Percentiles rank a stretch among this genome's conserved stretches.
These are phyloP conservation scores for Pascua sp. DNA, from an alignment of 1,284 basidiomycete genomes.

Conservation along the genomic window DNA sequence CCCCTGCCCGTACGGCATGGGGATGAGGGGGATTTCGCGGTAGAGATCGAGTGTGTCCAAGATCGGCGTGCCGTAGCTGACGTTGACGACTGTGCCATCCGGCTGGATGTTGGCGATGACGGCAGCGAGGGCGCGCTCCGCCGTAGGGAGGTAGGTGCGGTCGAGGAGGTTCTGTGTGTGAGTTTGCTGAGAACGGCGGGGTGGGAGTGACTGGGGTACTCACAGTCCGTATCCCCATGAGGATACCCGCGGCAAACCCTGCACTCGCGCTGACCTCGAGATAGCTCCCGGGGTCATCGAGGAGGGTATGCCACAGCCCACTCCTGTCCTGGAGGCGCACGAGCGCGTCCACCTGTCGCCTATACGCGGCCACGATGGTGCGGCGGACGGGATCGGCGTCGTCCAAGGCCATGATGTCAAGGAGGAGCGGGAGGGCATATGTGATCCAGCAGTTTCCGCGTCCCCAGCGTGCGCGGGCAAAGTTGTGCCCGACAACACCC, in stretches of 20 bases:
- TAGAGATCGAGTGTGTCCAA: constrained; percentile 56
- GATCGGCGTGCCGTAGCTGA: constrained; percentile 58
- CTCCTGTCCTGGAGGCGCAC: constrained; percentile 54
- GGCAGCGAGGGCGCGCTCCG: constrained; percentile 54
- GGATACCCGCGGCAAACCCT: constrained; percentile 59
- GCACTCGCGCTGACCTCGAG: constrained; percentile 59
- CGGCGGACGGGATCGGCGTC: constrained; percentile 50
- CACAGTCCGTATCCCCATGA: constrained; percentile 1
- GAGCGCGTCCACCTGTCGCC: constrained; percentile 56
- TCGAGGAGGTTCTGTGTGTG: constrained; percentile 24
- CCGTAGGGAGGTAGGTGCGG: constrained; percentile 52
- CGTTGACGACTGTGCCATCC: constrained; percentile 55
- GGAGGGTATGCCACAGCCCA: constrained; percentile 60
- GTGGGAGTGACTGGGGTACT: not conserved
- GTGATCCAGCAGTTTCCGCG: constrained; percentile 57
- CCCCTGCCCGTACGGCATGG: constrained; percentile 63
- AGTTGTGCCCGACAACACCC: constrained; percentile 47
- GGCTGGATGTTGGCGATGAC: constrained; percentile 56
- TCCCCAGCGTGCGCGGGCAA: constrained; percentile 57
- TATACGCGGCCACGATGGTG: constrained; percentile 53
- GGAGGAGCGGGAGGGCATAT: constrained; percentile 20
- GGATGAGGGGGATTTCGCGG: constrained; percentile 55
- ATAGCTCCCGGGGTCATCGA: constrained; percentile 57
- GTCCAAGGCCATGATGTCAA: constrained; percentile 3
- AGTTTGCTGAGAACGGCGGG: not conserved